A percentile compares a stretch with the other conserved stretches of the same genome.
Evolutionary conservation across 2,329 filamentous ascomycete species (phyloP).

Genomic region (Aulographum hederae): DNA sequence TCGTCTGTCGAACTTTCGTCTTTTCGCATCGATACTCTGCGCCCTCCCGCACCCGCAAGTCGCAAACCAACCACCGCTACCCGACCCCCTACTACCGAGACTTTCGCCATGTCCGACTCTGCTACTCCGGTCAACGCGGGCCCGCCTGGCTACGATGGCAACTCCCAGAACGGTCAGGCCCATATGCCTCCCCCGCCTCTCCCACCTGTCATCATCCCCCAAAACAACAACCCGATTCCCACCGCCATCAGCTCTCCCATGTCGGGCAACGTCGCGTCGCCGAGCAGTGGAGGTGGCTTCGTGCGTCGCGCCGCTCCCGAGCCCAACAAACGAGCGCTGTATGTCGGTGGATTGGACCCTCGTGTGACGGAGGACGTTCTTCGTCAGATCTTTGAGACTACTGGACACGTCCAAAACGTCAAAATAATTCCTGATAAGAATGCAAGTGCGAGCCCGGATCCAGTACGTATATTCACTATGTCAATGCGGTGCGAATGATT

Average conservation of each 20-base stretch:
- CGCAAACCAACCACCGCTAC: too few relatives aligned
- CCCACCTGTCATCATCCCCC: conserved; percentile 68
- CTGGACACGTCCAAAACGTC: conserved; percentile 92
- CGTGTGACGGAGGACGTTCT: conserved; percentile 91
- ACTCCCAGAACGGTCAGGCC: conserved; percentile 47
- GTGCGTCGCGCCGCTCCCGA: conserved; percentile 84
- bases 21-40: too few relatives aligned
- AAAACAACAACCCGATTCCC: conserved; percentile 90
- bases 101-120: conserved; percentile 61
- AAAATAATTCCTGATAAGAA: conserved; percentile 99
- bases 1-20: too few relatives aligned
- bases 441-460: conserved; percentile 51
- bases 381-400: conserved; percentile 97
- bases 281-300: conserved; percentile 63
- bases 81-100: too few relatives aligned
- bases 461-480: conserved; percentile 2
- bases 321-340: conserved; percentile 94
- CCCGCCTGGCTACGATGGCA: conserved; percentile 58
- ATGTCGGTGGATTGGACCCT: conserved; percentile 87
- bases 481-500: background rate
- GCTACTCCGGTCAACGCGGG: conserved; percentile 48
- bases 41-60: too few relatives aligned
- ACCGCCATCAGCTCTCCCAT: conserved; percentile 81
- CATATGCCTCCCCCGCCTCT: conserved; percentile 85
- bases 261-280: conserved; percentile 66